These are phyloP conservation scores for Ceratocystis cubensis DNA, from an alignment of 2,329 filamentous ascomycete genomes.

Conservation along the genomic window DNA sequence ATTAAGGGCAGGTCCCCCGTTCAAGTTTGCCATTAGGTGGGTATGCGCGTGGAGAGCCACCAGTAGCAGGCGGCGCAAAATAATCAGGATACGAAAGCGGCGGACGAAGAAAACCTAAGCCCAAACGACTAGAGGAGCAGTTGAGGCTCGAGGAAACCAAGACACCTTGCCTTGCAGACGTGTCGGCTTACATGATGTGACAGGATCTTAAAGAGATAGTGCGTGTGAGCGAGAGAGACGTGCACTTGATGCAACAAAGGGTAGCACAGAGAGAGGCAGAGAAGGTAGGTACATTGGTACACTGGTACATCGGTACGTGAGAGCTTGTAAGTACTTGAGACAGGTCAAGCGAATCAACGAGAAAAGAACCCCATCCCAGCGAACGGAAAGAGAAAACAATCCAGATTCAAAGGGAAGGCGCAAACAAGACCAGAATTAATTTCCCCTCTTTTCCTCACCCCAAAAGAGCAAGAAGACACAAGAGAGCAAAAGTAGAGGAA, in stretches of 20 bases:
- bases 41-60: too few relatives aligned
- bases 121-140: not conserved
- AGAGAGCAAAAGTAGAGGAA: not conserved
- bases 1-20: too few relatives aligned
- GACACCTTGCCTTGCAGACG: not conserved
- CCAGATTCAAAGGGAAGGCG: not conserved
- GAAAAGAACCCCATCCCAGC: too few relatives aligned
- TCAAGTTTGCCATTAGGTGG: too few relatives aligned
- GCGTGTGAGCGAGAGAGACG: not conserved
- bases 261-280: not conserved
- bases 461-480: not conserved
- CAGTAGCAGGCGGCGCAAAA: not conserved
- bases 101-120: not conserved
- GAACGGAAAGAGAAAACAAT: constrained; percentile 6
- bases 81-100: not conserved
- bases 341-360: too few relatives aligned
- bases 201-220: not conserved
- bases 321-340: not conserved
- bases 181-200: not conserved
- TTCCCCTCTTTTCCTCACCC: not conserved
- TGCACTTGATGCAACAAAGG: not conserved
- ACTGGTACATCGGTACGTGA: not conserved
- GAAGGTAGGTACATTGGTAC: not conserved
- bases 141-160: not conserved
- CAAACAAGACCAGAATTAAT: not conserved